Evolutionary conservation across 331 rosid genomes (phyloP), one percentile per base, ranked within the genome.

Genomic region (Rhamnella rubrinervis): DNA sequence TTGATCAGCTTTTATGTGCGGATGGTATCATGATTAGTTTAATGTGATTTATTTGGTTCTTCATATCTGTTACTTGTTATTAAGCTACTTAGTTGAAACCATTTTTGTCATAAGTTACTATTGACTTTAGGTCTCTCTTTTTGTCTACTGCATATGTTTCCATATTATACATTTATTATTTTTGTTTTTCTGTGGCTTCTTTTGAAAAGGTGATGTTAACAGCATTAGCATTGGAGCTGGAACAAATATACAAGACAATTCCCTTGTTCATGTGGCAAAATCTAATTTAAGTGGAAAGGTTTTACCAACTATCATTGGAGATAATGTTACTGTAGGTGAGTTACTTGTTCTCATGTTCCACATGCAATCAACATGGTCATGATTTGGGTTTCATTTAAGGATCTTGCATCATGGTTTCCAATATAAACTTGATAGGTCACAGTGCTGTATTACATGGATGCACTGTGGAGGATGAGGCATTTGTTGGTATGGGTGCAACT

Each of bases 311-410:
- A 64, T 73, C 35, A 78, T 85, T 11, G 85, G 85, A 38, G 92
- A 93, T 75, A 93, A 93, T 78, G 98, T 93, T 46, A 93, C 97
- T 8, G 89, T 93, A 61, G 98, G 97, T 91, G 80, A 83, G 98
- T 84, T 55, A 55, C 71, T 38, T 59, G 56, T 65, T 40, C 71
- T 81, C 59, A 31, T 69, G 63, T 62, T 71, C 28, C 41, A 53
- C 23, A 49, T 73, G 46, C 14, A 46, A 70, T 67, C 44, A 51
- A 31, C 66, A 60, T 63, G 44, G 23, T 67, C 52, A 67, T 75
- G 59, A 68, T 61, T 53, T 70, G 56, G 74, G 17, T 63, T 67
- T 70, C 47, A 39, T 78, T 44, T 71, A 15, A 62, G 65, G 68
- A 10, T 81, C 56, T 57, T 40, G 51, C 23, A 2, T 66, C 47